A percentile compares a stretch with the other conserved stretches of the same genome.
Evolutionary conservation across 805 yeast species (phyloP).

Genomic region (Torulaspora delbrueckii): DNA sequence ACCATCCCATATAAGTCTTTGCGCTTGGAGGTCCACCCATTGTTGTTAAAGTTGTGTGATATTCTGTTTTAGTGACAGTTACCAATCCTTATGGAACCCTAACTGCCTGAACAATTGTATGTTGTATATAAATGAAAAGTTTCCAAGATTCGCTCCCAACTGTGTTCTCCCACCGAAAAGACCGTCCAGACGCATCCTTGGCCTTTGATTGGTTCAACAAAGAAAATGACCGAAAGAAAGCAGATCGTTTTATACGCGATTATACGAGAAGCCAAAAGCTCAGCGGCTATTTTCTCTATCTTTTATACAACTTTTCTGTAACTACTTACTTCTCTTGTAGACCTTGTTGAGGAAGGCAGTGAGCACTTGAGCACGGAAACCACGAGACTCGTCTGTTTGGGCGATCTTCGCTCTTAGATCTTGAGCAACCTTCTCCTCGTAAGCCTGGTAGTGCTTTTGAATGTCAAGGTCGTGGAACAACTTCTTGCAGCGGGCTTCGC

Average conservation of each 20-base stretch:
- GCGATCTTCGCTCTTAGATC: slow-evolving; percentile 62
- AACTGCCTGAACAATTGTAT: background rate
- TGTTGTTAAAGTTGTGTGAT: background rate
- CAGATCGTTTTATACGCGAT: too few relatives aligned
- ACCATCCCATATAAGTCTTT: slow-evolving; percentile 90
- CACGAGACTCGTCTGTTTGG: slow-evolving; percentile 80
- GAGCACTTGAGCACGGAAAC: slow-evolving; percentile 86
- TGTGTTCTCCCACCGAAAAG: background rate
- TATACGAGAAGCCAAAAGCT: background rate
- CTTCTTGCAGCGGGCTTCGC: slow-evolving; percentile 65
- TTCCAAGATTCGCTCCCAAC: background rate
- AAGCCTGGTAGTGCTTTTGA: slow-evolving; percentile 63
- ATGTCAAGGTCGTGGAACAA: slow-evolving; percentile 71
- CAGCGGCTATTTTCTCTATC: background rate
- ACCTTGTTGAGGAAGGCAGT: slow-evolving; percentile 81
- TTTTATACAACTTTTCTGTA: background rate
- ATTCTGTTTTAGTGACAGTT: background rate
- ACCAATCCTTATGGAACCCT: background rate
- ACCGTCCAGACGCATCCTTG: background rate
- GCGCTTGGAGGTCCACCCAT: slow-evolving; percentile 76
- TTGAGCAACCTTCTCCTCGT: slow-evolving; percentile 73
- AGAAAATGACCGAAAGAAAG: background rate
- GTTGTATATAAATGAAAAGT: background rate
- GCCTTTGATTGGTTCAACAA: slow-evolving; percentile 1
- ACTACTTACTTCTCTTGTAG: slow-evolving; percentile 85